Conservation (phyloP, 495 filamentous ascomycete species). For the Penicillium manginii region DNA sequence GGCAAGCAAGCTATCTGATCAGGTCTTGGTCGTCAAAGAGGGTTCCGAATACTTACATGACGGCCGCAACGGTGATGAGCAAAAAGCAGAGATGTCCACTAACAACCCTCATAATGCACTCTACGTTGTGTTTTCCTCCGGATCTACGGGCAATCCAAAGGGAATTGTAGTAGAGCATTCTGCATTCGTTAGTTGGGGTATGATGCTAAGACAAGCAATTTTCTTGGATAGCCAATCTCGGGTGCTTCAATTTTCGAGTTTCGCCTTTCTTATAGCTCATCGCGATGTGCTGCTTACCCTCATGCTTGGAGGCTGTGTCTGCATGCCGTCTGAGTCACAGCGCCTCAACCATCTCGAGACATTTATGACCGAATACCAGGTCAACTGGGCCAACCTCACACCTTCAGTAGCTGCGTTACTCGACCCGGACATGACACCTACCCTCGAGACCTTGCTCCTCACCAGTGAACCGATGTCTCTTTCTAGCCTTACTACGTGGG, state of each 20-base stretch:
- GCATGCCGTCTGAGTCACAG: slow-evolving; percentile 30
- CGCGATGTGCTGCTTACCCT: slow-evolving; percentile 45
- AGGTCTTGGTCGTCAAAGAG: background rate
- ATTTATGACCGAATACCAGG: too few relatives aligned
- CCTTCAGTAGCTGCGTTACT: too few relatives aligned
- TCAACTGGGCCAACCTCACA: too few relatives aligned
- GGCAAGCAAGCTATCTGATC: background rate
- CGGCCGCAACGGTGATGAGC: background rate
- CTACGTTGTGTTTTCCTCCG: slow-evolving; percentile 31
- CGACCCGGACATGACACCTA: too few relatives aligned
- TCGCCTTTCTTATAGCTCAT: slow-evolving; percentile 45
- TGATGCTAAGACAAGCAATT: slow-evolving; percentile 29
- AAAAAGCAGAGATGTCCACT: background rate
- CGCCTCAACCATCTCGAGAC: background rate
- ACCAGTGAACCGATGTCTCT: too few relatives aligned
- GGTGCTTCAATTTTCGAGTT: slow-evolving; percentile 49
- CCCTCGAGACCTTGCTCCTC: too few relatives aligned
- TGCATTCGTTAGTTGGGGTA: slow-evolving; percentile 8
- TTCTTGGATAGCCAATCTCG: too few relatives aligned
- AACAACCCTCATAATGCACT: background rate
- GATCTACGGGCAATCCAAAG: slow-evolving; percentile 42
- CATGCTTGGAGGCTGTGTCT: slow-evolving; percentile 42
- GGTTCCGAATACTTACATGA: background rate
- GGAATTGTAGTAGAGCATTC: slow-evolving; percentile 35
- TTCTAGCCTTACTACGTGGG: too few relatives aligned